These are phyloP conservation scores for Gynochthodes officinalis DNA, from an alignment of 257 asterid genomes.

Conservation along the genomic window DNA sequence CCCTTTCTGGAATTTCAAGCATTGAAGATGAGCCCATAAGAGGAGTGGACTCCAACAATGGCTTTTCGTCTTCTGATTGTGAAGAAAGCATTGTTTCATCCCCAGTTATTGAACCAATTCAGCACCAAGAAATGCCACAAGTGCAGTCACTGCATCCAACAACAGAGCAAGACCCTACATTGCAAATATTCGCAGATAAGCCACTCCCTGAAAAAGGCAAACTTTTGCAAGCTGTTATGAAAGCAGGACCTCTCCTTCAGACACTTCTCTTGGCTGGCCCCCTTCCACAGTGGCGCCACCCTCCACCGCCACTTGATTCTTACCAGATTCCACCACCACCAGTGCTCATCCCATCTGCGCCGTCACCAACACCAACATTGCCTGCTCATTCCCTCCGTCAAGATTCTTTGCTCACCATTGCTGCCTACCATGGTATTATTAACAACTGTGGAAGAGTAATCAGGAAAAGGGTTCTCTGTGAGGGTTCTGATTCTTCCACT, in stretches of 20 bases:
- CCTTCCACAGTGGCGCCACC: conserved; percentile 96
- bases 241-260: conserved; percentile 89
- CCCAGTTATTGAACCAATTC: conserved; percentile 21
- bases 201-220: conserved; percentile 83
- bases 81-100: conserved; percentile 88
- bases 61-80: conserved; percentile 59
- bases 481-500: conserved; percentile 39
- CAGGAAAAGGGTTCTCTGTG: conserved; percentile 55
- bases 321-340: conserved; percentile 88
- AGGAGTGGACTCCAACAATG: conserved; percentile 37
- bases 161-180: conserved; percentile 14
- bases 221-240: conserved; percentile 76
- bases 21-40: conserved; percentile 59
- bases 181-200: conserved; percentile 32
- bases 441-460: conserved; percentile 40
- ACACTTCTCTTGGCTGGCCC: conserved; percentile 90
- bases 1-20: conserved; percentile 56
- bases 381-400: conserved; percentile 12
- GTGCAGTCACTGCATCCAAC: conserved; percentile 10
- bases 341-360: conserved; percentile 34
- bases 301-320: conserved; percentile 81
- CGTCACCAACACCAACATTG: conserved; percentile 16
- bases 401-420: conserved; percentile 19
- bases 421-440: conserved; percentile 15
- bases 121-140: conserved; percentile 10